Conservation (phyloP, 2,329 filamentous ascomycete genomes). For the Knufia fluminis region DNA sequence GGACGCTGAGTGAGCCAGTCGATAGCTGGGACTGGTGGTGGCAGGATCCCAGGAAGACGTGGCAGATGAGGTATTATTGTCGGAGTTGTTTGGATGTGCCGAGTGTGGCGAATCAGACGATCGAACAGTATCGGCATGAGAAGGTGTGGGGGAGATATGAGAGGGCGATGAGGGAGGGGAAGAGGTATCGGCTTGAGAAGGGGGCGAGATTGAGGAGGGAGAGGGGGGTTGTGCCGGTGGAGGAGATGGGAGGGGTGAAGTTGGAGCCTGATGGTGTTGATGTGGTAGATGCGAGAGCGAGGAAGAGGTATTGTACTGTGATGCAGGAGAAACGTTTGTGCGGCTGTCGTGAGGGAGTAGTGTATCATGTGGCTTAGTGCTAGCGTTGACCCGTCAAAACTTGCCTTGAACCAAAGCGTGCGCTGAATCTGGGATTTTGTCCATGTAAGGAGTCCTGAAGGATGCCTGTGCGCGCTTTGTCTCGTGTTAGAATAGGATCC, state of each 20-base stretch:
- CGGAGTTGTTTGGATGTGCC: neutral
- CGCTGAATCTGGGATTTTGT: no score
- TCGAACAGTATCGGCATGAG: slow-evolving; percentile 1
- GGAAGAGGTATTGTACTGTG: slow-evolving; percentile 1
- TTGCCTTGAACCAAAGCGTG: no score
- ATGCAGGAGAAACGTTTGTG: slow-evolving; percentile 5
- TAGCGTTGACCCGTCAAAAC: no score
- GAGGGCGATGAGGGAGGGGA: neutral
- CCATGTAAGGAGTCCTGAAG: no score
- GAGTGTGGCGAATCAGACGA: neutral
- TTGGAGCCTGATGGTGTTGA: neutral
- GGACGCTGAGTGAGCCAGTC: neutral
- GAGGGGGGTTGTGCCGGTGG: neutral
- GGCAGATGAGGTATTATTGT: slow-evolving; percentile 2
- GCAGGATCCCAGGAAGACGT: neutral
- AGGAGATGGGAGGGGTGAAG: neutral
- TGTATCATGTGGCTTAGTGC: no score
- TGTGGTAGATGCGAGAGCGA: neutral
- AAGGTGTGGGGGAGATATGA: slow-evolving; percentile 4
- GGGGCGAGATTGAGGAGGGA: slow-evolving; percentile 3
- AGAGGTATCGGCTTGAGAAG: slow-evolving; percentile 2
- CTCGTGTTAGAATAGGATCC: no score
- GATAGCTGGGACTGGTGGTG: neutral
- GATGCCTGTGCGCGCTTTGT: no score
- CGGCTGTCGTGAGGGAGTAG: neutral